These are phyloP conservation scores for Actinomortierella wolfii DNA, from an alignment of 371 early-diverging fungal species.

Conservation along the genomic window DNA sequence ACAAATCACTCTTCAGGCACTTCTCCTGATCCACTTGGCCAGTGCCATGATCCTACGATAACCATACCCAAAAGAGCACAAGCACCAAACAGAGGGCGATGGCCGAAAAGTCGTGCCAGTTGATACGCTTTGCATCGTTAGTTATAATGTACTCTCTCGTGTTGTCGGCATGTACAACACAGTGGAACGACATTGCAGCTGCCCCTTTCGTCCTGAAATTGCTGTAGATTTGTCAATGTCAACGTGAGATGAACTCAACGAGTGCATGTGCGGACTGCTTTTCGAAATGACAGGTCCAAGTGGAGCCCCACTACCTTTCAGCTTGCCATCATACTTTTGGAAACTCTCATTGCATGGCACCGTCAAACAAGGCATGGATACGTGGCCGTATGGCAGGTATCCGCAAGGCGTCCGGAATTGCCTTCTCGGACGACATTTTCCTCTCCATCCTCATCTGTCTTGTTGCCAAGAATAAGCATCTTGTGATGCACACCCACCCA, in stretches of 20 bases:
- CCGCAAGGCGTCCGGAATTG: slow-evolving; percentile 32
- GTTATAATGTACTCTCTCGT: slow-evolving; percentile 47
- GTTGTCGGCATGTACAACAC: slow-evolving; percentile 41
- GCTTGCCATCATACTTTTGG: no score
- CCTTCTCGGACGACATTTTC: slow-evolving; percentile 41
- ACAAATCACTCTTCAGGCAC: no score
- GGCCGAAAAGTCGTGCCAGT: slow-evolving; percentile 34
- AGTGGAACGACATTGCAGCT: slow-evolving; percentile 32
- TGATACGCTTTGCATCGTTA: slow-evolving; percentile 37
- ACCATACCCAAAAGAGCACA: slow-evolving; percentile 20
- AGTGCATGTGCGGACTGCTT: no score
- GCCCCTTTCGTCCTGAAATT: not conserved
- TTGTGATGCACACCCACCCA: slow-evolving; percentile 31
- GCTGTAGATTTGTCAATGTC: not conserved
- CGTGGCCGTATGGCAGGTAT: slow-evolving; percentile 34
- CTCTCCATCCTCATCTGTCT: slow-evolving; percentile 44
- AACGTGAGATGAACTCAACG: no score
- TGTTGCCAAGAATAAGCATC: slow-evolving; percentile 35
- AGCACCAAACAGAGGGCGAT: slow-evolving; percentile 14
- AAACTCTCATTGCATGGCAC: slow-evolving; percentile 12
- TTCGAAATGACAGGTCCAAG: no score
- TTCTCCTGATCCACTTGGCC: no score
- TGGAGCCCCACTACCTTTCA: no score
- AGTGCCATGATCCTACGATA: not conserved
- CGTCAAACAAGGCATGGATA: slow-evolving; percentile 35